Conservation (phyloP, 2,329 filamentous ascomycete species). For the Ophiosphaerella herpotricha region DNA sequence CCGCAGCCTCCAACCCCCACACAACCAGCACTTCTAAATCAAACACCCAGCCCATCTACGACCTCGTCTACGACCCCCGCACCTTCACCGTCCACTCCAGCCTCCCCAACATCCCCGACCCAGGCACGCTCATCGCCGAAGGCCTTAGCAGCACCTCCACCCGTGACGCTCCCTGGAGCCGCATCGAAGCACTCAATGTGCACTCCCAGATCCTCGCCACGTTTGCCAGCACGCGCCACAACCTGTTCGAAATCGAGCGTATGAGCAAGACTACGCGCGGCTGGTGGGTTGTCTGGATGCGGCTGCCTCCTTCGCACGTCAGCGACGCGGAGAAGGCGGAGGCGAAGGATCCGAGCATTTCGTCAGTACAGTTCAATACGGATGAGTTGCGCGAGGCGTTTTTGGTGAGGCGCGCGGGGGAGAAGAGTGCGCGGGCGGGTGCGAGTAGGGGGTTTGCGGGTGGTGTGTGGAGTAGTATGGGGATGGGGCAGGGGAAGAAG, state of each 20-base stretch:
- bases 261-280: constrained; percentile 67
- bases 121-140: constrained; percentile 50
- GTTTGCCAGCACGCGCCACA: constrained; percentile 55
- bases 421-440: constrained; percentile 19
- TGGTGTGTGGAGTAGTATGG: constrained; percentile 40
- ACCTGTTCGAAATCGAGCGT: constrained; percentile 57
- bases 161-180: constrained; percentile 48
- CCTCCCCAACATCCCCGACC: constrained; percentile 67
- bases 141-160: constrained; percentile 30
- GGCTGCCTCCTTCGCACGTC: constrained; percentile 47
- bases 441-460: constrained; percentile 33
- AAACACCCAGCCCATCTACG: constrained; percentile 57
- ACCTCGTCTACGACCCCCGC: constrained; percentile 64
- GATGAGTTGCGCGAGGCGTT: constrained; percentile 49
- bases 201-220: constrained; percentile 65
- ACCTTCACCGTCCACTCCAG: constrained; percentile 63
- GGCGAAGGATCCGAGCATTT: constrained; percentile 6
- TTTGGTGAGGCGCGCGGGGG: constrained; percentile 47
- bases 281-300: constrained; percentile 71
- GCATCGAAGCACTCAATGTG: constrained; percentile 65
- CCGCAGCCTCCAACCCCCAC: constrained; percentile 41
- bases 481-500: constrained; percentile 30
- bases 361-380: constrained; percentile 27
- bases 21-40: constrained; percentile 42
- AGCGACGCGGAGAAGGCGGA: constrained; percentile 7